These are phyloP conservation scores for Phaeotremella fagi DNA, from an alignment of 768 basidiomycete genomes.

Conservation along the genomic window DNA sequence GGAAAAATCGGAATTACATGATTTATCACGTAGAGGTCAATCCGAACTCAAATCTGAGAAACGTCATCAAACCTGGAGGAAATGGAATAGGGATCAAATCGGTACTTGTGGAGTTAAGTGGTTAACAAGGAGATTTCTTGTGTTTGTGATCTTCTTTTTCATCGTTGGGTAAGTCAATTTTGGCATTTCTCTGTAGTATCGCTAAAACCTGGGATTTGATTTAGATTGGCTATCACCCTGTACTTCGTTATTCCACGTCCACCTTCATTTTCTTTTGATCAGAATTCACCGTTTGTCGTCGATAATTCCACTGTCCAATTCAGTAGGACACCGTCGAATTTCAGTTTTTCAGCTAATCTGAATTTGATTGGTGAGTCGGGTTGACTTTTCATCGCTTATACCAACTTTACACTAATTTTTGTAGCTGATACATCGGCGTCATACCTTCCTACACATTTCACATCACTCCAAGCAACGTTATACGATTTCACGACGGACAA, in stretches of 20 bases:
- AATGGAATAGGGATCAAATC: slow-evolving; percentile 71
- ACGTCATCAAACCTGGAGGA: slow-evolving; percentile 60
- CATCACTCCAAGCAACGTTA: slow-evolving; percentile 61
- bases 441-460: slow-evolving; percentile 72
- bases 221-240: slow-evolving; percentile 62
- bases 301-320: slow-evolving; percentile 55
- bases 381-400: background rate
- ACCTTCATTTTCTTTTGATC: slow-evolving; percentile 64
- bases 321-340: slow-evolving; percentile 76
- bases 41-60: slow-evolving; percentile 55
- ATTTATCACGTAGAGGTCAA: slow-evolving; percentile 68
- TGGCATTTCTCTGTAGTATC: background rate
- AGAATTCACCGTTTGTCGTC: slow-evolving; percentile 56
- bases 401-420: background rate
- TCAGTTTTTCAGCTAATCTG: slow-evolving; percentile 75
- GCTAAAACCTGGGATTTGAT: background rate
- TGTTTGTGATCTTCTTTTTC: slow-evolving; percentile 56
- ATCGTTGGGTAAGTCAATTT: slow-evolving; percentile 62
- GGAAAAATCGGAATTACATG: slow-evolving; percentile 69
- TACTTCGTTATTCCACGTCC: slow-evolving; percentile 80
- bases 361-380: slow-evolving; percentile 56
- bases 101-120: slow-evolving; percentile 70
- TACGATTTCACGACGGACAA: slow-evolving; percentile 65
- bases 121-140: slow-evolving; percentile 67
- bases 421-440: slow-evolving; percentile 65